These are phyloP conservation scores for Carex kokanica DNA, from an alignment of 176 grass and related monocot genomes.

Conservation along the genomic window DNA sequence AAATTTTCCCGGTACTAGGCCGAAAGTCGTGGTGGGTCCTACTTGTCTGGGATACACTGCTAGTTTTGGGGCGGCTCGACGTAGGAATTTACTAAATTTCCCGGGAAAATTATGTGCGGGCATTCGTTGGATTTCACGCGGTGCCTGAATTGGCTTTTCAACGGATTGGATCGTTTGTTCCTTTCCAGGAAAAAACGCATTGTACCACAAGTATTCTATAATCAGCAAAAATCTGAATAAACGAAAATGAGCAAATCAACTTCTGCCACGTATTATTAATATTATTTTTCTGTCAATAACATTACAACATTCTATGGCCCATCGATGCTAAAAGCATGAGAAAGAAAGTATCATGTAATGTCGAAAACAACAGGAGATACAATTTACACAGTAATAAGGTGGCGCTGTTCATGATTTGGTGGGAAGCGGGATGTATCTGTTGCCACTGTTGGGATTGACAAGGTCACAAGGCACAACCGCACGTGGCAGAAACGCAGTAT, in stretches of 20 bases:
- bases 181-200: neutral
- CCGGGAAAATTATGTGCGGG: neutral
- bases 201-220: too few relatives aligned
- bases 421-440: too few relatives aligned
- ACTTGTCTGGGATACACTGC: neutral
- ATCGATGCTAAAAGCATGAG: too few relatives aligned
- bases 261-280: neutral
- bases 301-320: too few relatives aligned
- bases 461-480: too few relatives aligned
- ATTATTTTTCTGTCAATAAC: neutral
- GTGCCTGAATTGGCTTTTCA: neutral
- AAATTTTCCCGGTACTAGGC: neutral
- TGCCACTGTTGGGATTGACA: too few relatives aligned
- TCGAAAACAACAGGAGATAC: neutral
- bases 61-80: neutral
- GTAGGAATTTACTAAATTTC: neutral
- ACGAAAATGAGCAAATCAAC: neutral
- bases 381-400: too few relatives aligned
- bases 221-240: neutral
- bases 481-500: too few relatives aligned
- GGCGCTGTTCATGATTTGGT: too few relatives aligned
- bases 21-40: neutral
- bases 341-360: neutral
- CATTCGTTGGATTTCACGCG: constrained; percentile 17
- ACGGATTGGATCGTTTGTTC: neutral